Base-by-base conservation (phyloP, 192 early-diverging fungal genomes). In the Coemansia sp. region DNA sequence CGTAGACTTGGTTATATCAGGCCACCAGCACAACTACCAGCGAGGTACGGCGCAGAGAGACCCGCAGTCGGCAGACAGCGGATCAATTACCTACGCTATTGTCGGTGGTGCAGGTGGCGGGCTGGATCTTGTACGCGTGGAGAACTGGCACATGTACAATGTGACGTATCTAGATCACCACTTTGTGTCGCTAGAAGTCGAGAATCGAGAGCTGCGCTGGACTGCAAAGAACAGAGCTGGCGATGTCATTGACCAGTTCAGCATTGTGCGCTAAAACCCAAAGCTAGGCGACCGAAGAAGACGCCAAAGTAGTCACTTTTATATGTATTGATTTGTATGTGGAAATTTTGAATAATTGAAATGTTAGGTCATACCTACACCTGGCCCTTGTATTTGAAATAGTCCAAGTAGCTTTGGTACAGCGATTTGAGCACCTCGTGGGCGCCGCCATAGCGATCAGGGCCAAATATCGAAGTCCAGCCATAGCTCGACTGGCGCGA, bases 11-110 rank as follows among this genome's bases (percentile, higher is more conserved):
- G 89, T 92, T 0, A 87, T 92, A 32, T 91, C 90, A 3, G 91
- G 91, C 4, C 91, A 92, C 64, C 91, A 92, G 67, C 91, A 92
- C 70, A 92, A 92, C 67, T 92, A 92, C 67, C 86, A 89, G 80
- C 76, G 91, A 11, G 66, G 73, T 5, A 84, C 75, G 3, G 51
- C 78, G 6, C 58, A n/a, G 9, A 64, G 68, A 4, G 50, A 27
- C 10, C 29, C n/a, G 0, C 17, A 55, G 12, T 69, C 85, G 63
- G 64, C 67, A 4, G 82, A 87, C 41, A 75, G 81, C 7, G 34
- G 59, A 5, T 38, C 59, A 9, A 86, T 88, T 32, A 81, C 85
- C 21, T 92, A 92, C 67, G 78, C 86, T 0, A 90, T 92, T 62
- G 89, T 91, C 38, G 91, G 91, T 15, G 91, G 91, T 10, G 90